Base-by-base conservation (phyloP, 1,284 basidiomycete genomes). In the Trichosporon inkin region DNA sequence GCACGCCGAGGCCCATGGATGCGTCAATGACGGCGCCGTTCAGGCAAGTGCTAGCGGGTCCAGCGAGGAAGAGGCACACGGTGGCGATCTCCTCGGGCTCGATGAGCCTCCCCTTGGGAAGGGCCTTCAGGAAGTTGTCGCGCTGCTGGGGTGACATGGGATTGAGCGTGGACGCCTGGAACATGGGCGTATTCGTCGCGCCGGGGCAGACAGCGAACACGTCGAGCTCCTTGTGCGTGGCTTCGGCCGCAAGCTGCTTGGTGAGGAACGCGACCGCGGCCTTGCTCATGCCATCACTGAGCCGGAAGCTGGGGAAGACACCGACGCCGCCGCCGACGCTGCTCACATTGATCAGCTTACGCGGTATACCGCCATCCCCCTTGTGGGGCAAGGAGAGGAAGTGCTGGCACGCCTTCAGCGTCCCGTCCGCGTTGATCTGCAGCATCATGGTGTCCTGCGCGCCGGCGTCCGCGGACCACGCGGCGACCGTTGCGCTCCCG, bases 351-450 rank as follows among this genome's bases (percentile, higher is more conserved):
- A 44, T 24, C 11, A 44, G 40, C 22, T 44, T 44, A 3, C 40
- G 20, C 11, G 40, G 40, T 4, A 13, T 1, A 3, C 22, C 20
- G 11, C 20, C n/a, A n/a, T n/a, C n/a, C n/a, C n/a, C 40, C 11
- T 10, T 11, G 20, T 44, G 40, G 10, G 40, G 40, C 11, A 44
- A 19, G 11, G 40, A 22, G 6, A 44, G 40, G 20, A 44, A 44
- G 40, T 44, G 40, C 40, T 44, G 40, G 40, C 40, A 44, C 40
- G 40, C 40, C 40, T 44, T 44, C 6, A 44, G 40, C 40, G 40
- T 44, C 6, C 40, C 40, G 17, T 44, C 40, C 8, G 40, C 40
- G 20, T 44, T 44, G 40, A 44, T 44, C 19, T 19, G 20, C 20
- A 44, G 40, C 40, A 44, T 44, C 22, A 22, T 22, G 10, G 40